Base-by-base conservation (phyloP, 2,329 filamentous ascomycete species). In the Talaromyces sp. region DNA sequence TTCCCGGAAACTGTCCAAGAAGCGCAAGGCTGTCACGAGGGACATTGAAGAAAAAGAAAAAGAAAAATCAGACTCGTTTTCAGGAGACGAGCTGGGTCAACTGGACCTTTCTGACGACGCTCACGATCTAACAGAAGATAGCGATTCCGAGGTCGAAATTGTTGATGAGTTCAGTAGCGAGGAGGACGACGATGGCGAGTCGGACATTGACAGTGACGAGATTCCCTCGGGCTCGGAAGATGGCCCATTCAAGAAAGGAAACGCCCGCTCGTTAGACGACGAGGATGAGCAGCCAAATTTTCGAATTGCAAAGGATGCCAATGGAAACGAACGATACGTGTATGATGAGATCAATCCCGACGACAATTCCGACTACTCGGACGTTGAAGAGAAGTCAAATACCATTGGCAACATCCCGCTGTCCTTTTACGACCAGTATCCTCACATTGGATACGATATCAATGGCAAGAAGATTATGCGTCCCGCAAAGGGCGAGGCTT, bases 391-490 rank as follows among this genome's bases (percentile, higher is more conserved):
- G 59, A 85, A 88, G 29, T 82, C 81, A 56, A 99, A 99, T 77
- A 97, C 94, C 0, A 97, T 99, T 69, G 95, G 94, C 66, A 83
- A 97, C 72, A 99, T 99, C 62, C 91, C 92, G 5, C 80, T 97
- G 55, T 89, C 90, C 3, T 97, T 96, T 77, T 99, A 99, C 80
- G 94, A 99, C 74, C 89, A 91, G 38, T 99, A 97, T 73, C 94
- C 94, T 56, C 94, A 99, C 74, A 97, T 99, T 72, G 94, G 94
- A 62, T 99, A 99, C 77, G 91, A 97, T 69, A 97, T 99, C 79
- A 96, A 99, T 75, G 94, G 94, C 75, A 97, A 95, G 83, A 95
- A 90, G 76, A 96, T 99, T 65, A 90, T 96, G 87, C 89, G 94
- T 57, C 94, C 94, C 7, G 94, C 95, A 3, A 93, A 92, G 67